These are phyloP conservation scores for Uronychia setigera DNA, from an alignment of 73 alveolate species.

Conservation along the genomic window DNA sequence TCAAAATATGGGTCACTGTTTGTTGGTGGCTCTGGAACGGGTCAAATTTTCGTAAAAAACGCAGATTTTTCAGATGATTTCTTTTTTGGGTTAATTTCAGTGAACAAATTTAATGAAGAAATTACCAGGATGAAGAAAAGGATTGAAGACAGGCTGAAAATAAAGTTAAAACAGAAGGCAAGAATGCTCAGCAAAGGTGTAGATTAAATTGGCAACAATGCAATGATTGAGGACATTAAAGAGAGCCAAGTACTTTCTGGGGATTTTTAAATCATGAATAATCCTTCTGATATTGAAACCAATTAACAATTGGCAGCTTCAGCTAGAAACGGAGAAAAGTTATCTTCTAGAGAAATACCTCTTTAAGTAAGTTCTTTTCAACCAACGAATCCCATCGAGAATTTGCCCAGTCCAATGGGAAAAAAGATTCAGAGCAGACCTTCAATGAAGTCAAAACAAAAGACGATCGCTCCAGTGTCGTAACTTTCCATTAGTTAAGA, in stretches of 20 bases:
- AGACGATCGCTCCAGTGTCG: neutral
- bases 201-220: neutral
- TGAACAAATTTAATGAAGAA: neutral
- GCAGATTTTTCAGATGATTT: neutral
- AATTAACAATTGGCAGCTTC: no score
- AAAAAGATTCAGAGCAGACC: neutral
- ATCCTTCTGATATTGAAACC: no score
- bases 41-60: neutral
- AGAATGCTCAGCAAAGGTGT: neutral
- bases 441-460: neutral
- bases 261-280: neutral
- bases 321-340: neutral
- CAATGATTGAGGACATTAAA: neutral
- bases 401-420: neutral
- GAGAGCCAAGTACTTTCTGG: neutral
- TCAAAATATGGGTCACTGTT: neutral
- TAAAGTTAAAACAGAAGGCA: neutral
- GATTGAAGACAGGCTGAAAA: neutral
- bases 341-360: neutral
- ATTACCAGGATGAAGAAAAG: neutral
- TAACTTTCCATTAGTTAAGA: neutral
- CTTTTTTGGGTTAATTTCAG: neutral
- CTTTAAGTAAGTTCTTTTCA: no score
- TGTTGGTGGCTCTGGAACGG: neutral
- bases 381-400: neutral